Conservation (phyloP, 1,139 yeast species). For the Scheffersomyces titani region DNA sequence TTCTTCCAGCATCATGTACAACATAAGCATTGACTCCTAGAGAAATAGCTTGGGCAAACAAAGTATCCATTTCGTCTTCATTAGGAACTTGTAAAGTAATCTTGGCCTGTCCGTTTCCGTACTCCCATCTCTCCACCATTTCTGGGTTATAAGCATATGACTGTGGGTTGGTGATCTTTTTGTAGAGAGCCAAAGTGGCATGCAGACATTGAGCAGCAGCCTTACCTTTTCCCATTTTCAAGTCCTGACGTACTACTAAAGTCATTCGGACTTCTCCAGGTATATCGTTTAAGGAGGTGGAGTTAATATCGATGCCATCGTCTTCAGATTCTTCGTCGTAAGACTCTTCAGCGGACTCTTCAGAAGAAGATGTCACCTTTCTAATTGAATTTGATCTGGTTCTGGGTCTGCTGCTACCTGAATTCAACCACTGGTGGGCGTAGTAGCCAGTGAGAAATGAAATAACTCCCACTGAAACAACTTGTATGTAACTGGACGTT, state of each 20-base stretch:
- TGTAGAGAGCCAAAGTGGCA: conserved; percentile 92
- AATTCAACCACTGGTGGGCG: conserved; percentile 13
- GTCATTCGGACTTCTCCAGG: conserved; percentile 90
- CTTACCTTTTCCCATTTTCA: conserved; percentile 93
- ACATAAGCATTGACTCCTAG: conserved; percentile 76
- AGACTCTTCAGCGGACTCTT: conserved; percentile 40
- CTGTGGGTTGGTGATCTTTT: conserved; percentile 59
- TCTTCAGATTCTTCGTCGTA: conserved; percentile 32
- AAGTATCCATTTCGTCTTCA: conserved; percentile 73
- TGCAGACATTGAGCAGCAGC: conserved; percentile 98
- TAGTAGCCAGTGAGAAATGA: conserved; percentile 30
- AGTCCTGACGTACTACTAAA: conserved; percentile 81
- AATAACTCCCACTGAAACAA: conserved; percentile 22
- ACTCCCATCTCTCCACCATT: conserved; percentile 76
- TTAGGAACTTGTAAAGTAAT: conserved; percentile 79
- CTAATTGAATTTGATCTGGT: background rate
- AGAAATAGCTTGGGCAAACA: conserved; percentile 80
- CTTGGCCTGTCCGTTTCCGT: conserved; percentile 86
- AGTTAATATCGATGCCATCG: conserved; percentile 56
- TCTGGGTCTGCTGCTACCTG: background rate
- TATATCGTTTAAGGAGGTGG: conserved; percentile 56
- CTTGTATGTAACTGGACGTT: conserved; percentile 9
- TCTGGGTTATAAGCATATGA: conserved; percentile 58
- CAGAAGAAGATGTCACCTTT: conserved; percentile 16
- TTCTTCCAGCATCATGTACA: conserved; percentile 95